phyloP scores from a whole-genome alignment of 148 eudicot species.

The Persicaria tinctoria region DNA sequence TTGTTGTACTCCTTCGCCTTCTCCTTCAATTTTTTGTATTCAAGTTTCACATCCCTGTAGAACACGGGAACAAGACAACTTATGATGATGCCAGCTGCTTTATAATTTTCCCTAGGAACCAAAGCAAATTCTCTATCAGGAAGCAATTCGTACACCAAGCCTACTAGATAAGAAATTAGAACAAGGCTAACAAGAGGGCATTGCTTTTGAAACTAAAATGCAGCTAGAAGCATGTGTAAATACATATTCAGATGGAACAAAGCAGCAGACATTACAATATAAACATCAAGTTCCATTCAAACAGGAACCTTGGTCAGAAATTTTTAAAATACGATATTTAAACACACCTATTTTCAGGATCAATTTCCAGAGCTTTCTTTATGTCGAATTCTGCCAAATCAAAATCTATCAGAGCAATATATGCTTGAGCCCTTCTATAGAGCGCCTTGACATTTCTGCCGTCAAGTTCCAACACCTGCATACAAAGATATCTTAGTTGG shows the following conservation, averaged over 20 bases:
- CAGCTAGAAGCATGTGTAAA: background rate
- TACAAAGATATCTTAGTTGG: background rate
- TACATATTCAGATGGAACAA: background rate
- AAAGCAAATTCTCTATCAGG: background rate
- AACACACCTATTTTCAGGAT: conserved; percentile 72
- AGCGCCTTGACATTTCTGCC: conserved; percentile 89
- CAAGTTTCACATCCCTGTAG: conserved; percentile 85
- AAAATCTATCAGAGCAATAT: conserved; percentile 56
- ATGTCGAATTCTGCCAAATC: conserved; percentile 87
- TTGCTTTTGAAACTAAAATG: background rate
- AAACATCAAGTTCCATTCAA: background rate
- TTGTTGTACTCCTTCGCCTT: conserved; percentile 75
- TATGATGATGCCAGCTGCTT: background rate
- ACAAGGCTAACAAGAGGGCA: background rate
- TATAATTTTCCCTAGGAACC: background rate
- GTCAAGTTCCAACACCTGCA: conserved; percentile 75
- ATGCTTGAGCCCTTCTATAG: conserved; percentile 90
- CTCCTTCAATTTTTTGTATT: conserved; percentile 72
- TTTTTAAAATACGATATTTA: background rate
- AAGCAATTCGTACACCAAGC: background rate
- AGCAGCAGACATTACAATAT: background rate
- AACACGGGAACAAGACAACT: background rate
- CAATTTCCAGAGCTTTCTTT: conserved; percentile 88
- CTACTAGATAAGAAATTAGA: background rate
- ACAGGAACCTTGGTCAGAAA: background rate